Conservation (phyloP, 2,329 filamentous ascomycete species). For the Colletotrichum sp. region DNA sequence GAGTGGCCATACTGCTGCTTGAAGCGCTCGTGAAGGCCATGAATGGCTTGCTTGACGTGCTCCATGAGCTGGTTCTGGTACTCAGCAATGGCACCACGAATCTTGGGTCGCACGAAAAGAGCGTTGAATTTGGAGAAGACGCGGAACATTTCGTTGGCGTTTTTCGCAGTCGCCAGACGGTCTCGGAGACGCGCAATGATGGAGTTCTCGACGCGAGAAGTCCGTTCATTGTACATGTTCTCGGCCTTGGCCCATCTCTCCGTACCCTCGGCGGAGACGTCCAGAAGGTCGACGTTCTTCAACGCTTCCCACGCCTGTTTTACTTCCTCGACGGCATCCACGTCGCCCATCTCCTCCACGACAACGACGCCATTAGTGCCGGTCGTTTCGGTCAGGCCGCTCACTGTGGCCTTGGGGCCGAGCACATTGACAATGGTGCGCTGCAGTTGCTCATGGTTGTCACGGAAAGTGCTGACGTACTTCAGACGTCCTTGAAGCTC, state of each 20-base stretch:
- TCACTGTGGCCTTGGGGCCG: constrained; percentile 71
- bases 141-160: constrained; percentile 99
- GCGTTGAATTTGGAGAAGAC: constrained; percentile 99
- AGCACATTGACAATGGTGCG: constrained; percentile 97
- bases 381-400: constrained; percentile 55
- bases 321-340: constrained; percentile 96
- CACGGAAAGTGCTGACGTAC: constrained; percentile 93
- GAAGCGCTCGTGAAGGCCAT: constrained; percentile 91
- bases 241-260: constrained; percentile 93
- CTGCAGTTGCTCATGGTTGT: constrained; percentile 97
- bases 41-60: constrained; percentile 96
- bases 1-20: constrained; percentile 99
- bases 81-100: constrained; percentile 95
- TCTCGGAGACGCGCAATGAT: constrained; percentile 95
- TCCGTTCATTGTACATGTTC: constrained; percentile 95
- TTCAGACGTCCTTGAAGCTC: constrained; percentile 90
- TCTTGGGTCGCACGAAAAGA: constrained; percentile 97
- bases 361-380: constrained; percentile 69
- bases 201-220: constrained; percentile 95
- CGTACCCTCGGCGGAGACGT: constrained; percentile 89
- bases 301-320: constrained; percentile 92
- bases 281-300: constrained; percentile 93
- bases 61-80: constrained; percentile 98
- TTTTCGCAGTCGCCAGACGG: constrained; percentile 92
- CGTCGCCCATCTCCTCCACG: constrained; percentile 94